phyloP scores from a whole-genome alignment of 2,329 filamentous ascomycete genomes.

The Calonectria crousiana region DNA sequence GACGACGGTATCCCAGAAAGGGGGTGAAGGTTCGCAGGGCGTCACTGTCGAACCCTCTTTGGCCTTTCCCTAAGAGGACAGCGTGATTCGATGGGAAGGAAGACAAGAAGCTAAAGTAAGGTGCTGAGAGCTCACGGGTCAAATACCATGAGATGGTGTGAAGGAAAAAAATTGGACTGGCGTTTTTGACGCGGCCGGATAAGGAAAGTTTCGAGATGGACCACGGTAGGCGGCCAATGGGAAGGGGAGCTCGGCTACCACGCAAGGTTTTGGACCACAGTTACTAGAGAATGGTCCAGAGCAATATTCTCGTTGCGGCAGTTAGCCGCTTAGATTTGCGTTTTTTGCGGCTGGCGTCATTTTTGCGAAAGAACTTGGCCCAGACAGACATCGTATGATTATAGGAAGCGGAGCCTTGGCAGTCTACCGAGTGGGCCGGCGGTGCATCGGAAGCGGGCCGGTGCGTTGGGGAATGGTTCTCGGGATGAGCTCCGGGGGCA shows the following conservation, averaged over 20 bases:
- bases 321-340: not conserved
- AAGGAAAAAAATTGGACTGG: not conserved
- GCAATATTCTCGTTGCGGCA: not conserved
- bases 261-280: not conserved
- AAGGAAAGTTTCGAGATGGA: conserved; percentile 6
- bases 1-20: conserved; percentile 18
- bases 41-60: conserved; percentile 3
- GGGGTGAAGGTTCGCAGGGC: not conserved
- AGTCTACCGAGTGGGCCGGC: conserved; percentile 37
- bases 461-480: conserved; percentile 26
- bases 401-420: conserved; percentile 31
- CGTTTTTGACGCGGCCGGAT: not conserved
- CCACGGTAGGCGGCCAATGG: conserved; percentile 21
- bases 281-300: conserved; percentile 10
- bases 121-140: not conserved
- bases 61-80: conserved; percentile 5
- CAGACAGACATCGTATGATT: conserved; percentile 42
- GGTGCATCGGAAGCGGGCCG: conserved; percentile 44
- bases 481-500: conserved; percentile 24
- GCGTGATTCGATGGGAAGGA: not conserved
- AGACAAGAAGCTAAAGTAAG: not conserved
- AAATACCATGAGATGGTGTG: conserved; percentile 31
- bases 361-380: conserved; percentile 14
- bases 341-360: conserved; percentile 27
- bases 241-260: not conserved